A percentile compares a stretch with the other conserved stretches of the same genome.
These are phyloP conservation scores for Alternaria ethzedia DNA, from an alignment of 2,329 filamentous ascomycete species.

Conservation along the genomic window DNA sequence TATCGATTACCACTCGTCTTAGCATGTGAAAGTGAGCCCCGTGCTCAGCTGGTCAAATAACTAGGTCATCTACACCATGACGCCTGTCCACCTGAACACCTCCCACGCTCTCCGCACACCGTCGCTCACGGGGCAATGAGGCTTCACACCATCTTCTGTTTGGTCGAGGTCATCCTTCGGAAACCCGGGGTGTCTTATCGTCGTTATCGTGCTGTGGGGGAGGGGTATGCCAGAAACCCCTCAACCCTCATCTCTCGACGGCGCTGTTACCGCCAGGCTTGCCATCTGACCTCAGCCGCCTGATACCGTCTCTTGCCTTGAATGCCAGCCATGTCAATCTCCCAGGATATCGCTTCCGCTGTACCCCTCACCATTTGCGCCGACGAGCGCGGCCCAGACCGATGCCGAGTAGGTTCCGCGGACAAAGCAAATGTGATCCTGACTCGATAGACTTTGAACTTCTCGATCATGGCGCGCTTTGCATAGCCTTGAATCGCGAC, in stretches of 20 bases:
- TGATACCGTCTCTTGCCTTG: slow-evolving; percentile 17
- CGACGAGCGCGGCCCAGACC: slow-evolving; percentile 12
- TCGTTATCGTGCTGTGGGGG: slow-evolving; percentile 33
- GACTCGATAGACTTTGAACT: slow-evolving; percentile 1
- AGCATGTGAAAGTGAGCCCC: slow-evolving; percentile 39
- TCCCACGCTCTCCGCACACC: slow-evolving; percentile 1
- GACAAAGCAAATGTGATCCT: slow-evolving; percentile 9
- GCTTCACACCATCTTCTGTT: slow-evolving; percentile 37
- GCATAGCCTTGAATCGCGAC: slow-evolving; percentile 2
- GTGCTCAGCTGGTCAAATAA: slow-evolving; percentile 33
- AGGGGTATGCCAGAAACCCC: slow-evolving; percentile 9
- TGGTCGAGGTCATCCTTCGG: slow-evolving; percentile 24
- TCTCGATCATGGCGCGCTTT: neutral
- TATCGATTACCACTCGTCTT: slow-evolving; percentile 22
- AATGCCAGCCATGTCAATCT: slow-evolving; percentile 2
- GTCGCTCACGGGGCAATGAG: slow-evolving; percentile 36
- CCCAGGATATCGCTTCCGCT: slow-evolving; percentile 10
- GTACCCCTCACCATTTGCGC: slow-evolving; percentile 27
- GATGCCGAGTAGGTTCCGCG: slow-evolving; percentile 9
- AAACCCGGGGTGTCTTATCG: slow-evolving; percentile 23
- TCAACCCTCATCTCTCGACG: slow-evolving; percentile 11
- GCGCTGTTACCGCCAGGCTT: slow-evolving; percentile 17
- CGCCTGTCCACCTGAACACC: slow-evolving; percentile 1
- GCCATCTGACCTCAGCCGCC: slow-evolving; percentile 22
- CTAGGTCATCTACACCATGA: slow-evolving; percentile 20